phyloP scores from a whole-genome alignment of 2,329 filamentous ascomycete genomes.

The Aspergillus ochraceus region DNA sequence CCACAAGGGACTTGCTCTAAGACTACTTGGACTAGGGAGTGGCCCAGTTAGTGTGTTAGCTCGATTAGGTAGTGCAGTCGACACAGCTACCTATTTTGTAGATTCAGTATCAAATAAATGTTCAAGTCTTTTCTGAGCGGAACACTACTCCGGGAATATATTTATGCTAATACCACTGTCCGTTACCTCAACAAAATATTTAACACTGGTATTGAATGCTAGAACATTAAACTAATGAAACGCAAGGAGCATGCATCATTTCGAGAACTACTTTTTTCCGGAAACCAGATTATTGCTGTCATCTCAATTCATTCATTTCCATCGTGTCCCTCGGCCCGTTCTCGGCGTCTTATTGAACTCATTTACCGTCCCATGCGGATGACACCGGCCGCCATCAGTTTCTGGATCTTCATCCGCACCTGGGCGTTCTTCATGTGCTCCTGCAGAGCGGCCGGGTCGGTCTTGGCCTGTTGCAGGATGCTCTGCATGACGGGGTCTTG shows the following conservation, averaged over 20 bases:
- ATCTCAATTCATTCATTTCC: slow-evolving; percentile 1
- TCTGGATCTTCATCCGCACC: slow-evolving; percentile 87
- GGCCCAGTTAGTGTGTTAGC: neutral
- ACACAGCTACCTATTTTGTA: no score
- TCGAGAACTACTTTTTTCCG: neutral
- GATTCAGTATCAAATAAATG: no score
- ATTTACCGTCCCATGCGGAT: slow-evolving; percentile 69
- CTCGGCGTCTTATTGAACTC: neutral
- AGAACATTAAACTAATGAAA: slow-evolving; percentile 11
- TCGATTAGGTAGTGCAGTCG: no score
- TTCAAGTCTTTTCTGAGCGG: no score
- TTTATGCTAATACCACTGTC: no score
- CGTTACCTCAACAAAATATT: neutral
- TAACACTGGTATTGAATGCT: neutral
- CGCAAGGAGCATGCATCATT: slow-evolving; percentile 12
- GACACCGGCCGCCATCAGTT: slow-evolving; percentile 88
- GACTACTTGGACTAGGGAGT: neutral
- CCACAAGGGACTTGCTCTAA: neutral
- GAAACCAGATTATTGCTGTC: slow-evolving; percentile 5
- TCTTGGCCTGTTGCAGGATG: slow-evolving; percentile 94
- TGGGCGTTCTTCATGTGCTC: slow-evolving; percentile 95
- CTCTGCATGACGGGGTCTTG: slow-evolving; percentile 97
- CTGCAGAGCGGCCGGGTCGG: slow-evolving; percentile 84
- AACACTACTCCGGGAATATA: no score
- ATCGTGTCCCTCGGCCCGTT: slow-evolving; percentile 11